A percentile compares a stretch with the other conserved stretches of the same genome.
phyloP scores from a whole-genome alignment of 257 asterid species.

The Eucommia ulmoides region DNA sequence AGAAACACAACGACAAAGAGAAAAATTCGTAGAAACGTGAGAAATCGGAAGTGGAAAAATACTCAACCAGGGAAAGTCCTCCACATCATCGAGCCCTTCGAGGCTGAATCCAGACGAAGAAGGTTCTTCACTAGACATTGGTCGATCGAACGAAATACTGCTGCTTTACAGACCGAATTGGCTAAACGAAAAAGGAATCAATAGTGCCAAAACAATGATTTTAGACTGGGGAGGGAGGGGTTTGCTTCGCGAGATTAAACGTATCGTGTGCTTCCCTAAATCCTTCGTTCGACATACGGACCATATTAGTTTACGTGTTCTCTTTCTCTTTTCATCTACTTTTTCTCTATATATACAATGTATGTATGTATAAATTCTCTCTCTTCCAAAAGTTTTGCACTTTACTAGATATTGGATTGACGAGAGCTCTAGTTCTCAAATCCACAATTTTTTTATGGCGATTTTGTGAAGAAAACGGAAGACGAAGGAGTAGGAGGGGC shows the following conservation, averaged over 20 bases:
- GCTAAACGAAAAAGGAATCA: background rate
- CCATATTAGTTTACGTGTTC: slow-evolving; percentile 72
- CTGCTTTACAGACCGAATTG: background rate
- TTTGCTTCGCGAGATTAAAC: background rate
- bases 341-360: too few species aligned
- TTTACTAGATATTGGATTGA: too few species aligned
- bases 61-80: slow-evolving; percentile 59
- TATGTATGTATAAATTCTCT: too few species aligned
- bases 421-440: too few species aligned
- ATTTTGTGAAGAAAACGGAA: too few species aligned
- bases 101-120: slow-evolving; percentile 32
- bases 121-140: slow-evolving; percentile 3
- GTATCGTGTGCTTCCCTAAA: slow-evolving; percentile 41
- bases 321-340: slow-evolving; percentile 14
- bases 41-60: background rate
- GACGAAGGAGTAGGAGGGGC: too few species aligned
- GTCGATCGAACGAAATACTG: background rate
- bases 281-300: slow-evolving; percentile 59
- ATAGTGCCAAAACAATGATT: background rate
- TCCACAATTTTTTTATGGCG: too few species aligned
- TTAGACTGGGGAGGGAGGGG: background rate
- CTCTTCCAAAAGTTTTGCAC: too few species aligned
- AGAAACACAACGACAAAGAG: background rate
- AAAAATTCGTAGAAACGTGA: background rate
- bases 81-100: slow-evolving; percentile 67